These are phyloP conservation scores for Tylopilus subfusipes DNA, from an alignment of 768 basidiomycete genomes.

Conservation along the genomic window DNA sequence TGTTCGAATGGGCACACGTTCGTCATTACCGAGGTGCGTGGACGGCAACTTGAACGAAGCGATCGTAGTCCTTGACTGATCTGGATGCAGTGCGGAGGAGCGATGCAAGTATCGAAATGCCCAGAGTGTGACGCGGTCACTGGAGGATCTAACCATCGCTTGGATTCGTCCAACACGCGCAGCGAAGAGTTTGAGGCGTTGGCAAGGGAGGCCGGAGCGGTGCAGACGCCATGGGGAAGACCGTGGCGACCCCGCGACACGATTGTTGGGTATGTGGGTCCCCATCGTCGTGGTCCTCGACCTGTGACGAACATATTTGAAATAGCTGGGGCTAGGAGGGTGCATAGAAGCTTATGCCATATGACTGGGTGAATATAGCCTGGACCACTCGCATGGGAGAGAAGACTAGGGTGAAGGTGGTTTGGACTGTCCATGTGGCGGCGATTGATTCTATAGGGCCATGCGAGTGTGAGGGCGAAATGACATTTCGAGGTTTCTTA, in stretches of 20 bases:
- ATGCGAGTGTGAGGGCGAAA: no score
- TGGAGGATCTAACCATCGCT: constrained; percentile 44
- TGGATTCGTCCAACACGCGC: constrained; percentile 43
- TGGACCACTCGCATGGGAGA: no score
- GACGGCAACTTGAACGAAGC: neutral
- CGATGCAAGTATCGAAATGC: constrained; percentile 44
- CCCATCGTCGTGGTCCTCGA: no score
- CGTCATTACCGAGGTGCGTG: constrained; percentile 50
- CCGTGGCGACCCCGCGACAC: constrained; percentile 6
- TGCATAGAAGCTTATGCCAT: no score
- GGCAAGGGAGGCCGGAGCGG: constrained; percentile 31
- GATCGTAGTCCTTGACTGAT: neutral
- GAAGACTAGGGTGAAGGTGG: no score
- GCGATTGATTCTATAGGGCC: no score
- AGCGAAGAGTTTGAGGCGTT: constrained; percentile 46
- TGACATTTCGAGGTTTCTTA: no score
- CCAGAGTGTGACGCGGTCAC: constrained; percentile 56
- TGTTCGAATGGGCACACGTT: constrained; percentile 62
- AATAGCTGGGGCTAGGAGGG: no score
- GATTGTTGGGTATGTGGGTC: no score
- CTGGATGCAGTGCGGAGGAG: constrained; percentile 53
- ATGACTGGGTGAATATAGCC: no score
- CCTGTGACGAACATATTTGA: no score
- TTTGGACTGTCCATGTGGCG: no score
- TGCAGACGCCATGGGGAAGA: constrained; percentile 32